phyloP scores from a whole-genome alignment of 1,139 yeast species.

The Zygotorulaspora mrakii region DNA sequence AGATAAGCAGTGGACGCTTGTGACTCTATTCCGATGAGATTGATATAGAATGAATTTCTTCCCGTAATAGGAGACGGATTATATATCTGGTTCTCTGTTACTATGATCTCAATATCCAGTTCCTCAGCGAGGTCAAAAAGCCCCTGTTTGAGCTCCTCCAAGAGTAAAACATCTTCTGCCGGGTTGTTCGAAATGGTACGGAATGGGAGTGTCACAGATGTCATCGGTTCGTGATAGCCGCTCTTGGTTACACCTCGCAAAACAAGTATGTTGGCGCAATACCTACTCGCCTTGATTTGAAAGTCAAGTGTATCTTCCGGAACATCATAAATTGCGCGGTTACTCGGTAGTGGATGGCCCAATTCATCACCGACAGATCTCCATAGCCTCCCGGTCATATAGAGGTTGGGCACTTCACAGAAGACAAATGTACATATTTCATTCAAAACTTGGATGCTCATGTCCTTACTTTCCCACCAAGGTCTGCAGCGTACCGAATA shows the following conservation, averaged over 20 bases:
- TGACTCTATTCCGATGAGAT: constrained; percentile 16
- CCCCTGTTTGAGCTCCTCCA: constrained; percentile 6
- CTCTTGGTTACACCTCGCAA: constrained; percentile 15
- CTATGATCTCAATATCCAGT: constrained; percentile 19
- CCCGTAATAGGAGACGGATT: constrained; percentile 4
- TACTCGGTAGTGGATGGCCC: neutral
- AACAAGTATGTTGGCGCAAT: constrained; percentile 2
- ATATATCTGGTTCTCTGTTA: constrained; percentile 12
- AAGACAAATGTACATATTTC: constrained; percentile 10
- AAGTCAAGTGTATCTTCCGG: constrained; percentile 7
- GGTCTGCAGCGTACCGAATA: too few species aligned
- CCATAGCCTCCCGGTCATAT: constrained; percentile 11
- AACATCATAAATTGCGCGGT: constrained; percentile 7
- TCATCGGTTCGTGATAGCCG: constrained; percentile 14
- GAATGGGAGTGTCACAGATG: constrained; percentile 8
- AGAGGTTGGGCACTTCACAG: constrained; percentile 7
- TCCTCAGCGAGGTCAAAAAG: constrained; percentile 15
- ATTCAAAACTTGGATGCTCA: constrained; percentile 8
- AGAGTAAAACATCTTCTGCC: constrained; percentile 1
- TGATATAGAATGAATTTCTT: constrained; percentile 5
- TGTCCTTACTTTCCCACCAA: neutral
- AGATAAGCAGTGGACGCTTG: constrained; percentile 15
- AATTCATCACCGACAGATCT: constrained; percentile 3
- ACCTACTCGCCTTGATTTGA: neutral
- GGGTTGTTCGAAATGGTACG: neutral